Conservation (phyloP, 2,329 filamentous ascomycete genomes). For the Elsinoe ampelina region DNA sequence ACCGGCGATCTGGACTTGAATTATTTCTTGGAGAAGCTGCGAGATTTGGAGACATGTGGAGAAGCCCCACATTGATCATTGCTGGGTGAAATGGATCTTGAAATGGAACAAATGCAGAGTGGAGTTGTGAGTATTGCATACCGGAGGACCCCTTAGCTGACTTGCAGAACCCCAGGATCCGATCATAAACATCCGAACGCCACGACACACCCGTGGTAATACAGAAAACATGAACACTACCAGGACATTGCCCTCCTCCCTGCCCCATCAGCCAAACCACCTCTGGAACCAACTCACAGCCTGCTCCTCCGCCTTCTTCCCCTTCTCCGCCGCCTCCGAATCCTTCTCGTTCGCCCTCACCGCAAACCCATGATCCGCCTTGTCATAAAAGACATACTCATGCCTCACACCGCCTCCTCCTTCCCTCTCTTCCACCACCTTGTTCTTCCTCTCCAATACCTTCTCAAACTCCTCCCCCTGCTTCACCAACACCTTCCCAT, state of each 20-base stretch:
- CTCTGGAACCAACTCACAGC: slow-evolving; percentile 30
- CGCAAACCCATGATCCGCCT: slow-evolving; percentile 31
- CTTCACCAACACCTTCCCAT: slow-evolving; percentile 23
- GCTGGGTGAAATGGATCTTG: not conserved
- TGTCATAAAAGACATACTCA: slow-evolving; percentile 31
- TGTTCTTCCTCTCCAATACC: slow-evolving; percentile 27
- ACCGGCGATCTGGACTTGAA: not conserved
- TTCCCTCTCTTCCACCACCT: slow-evolving; percentile 25
- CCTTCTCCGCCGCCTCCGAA: slow-evolving; percentile 24
- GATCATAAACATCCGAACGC: not conserved
- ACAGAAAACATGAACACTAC: too few species aligned
- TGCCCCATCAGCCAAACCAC: slow-evolving; percentile 29
- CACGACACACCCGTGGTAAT: not conserved
- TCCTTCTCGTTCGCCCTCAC: slow-evolving; percentile 26
- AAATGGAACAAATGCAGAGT: not conserved
- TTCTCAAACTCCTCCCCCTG: slow-evolving; percentile 27
- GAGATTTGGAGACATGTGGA: slow-evolving; percentile 9
- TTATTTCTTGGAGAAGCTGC: not conserved
- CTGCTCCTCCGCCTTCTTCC: slow-evolving; percentile 31
- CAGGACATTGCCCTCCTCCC: too few species aligned
- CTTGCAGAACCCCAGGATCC: not conserved
- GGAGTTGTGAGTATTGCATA: not conserved
- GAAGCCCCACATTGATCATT: slow-evolving; percentile 2
- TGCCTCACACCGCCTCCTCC: slow-evolving; percentile 25
- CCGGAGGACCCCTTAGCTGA: not conserved